A percentile compares a stretch with the other conserved stretches of the same genome.
phyloP scores from a whole-genome alignment of 2,329 filamentous ascomycete genomes.

The Pseudocercospora fijiensis region DNA sequence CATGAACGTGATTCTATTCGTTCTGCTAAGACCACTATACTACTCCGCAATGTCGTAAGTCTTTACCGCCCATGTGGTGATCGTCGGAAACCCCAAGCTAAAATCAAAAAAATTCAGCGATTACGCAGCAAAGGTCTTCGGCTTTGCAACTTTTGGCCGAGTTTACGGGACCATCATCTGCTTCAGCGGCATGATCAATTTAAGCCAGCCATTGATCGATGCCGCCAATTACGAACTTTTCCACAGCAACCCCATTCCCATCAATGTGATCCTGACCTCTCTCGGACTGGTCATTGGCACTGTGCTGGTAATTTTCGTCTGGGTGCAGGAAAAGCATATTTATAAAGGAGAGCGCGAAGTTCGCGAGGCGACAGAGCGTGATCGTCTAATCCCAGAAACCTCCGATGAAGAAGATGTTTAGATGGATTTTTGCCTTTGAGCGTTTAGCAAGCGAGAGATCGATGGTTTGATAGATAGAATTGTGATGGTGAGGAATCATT shows the following conservation, averaged over 20 bases:
- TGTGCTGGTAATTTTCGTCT: constrained; percentile 66
- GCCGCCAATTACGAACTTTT: constrained; percentile 73
- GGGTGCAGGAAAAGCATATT: constrained; percentile 24
- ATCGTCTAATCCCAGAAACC: constrained; percentile 2
- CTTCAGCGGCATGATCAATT: constrained; percentile 77
- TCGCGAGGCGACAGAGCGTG: constrained; percentile 18
- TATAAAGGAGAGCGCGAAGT: constrained; percentile 14
- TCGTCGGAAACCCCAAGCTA: too few species aligned
- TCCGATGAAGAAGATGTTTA: constrained; percentile 6
- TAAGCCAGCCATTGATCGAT: constrained; percentile 77
- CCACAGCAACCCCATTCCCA: constrained; percentile 68
- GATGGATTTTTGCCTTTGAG: not conserved
- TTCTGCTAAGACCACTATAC: constrained; percentile 81
- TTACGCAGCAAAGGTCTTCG: constrained; percentile 87
- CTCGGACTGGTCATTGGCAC: constrained; percentile 64
- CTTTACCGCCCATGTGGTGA: too few species aligned
- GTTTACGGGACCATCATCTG: constrained; percentile 90
- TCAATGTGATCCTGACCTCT: constrained; percentile 68
- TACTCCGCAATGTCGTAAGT: constrained; percentile 73
- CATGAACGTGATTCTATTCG: constrained; percentile 72
- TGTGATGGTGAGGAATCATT: not conserved
- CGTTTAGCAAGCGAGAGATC: constrained; percentile 3
- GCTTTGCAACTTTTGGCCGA: constrained; percentile 88
- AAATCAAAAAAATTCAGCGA: constrained; percentile 48
- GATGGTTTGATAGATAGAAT: constrained; percentile 1